These are phyloP conservation scores for Rhizopus stolonifer DNA, from an alignment of 371 early-diverging fungal species.

Conservation along the genomic window DNA sequence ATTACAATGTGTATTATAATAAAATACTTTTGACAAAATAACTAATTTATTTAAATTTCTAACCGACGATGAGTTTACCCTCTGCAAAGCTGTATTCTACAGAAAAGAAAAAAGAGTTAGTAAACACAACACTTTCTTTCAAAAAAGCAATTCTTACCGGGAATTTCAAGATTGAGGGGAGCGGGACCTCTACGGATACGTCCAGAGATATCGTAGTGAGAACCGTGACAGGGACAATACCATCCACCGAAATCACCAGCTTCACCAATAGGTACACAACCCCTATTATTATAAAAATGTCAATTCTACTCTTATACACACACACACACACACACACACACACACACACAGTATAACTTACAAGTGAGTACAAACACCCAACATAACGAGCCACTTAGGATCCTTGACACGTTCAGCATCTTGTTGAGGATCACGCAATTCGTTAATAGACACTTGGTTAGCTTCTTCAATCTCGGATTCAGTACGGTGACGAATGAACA, in stretches of 20 bases:
- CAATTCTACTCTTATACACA: background rate
- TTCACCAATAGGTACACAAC: slow-evolving; percentile 97
- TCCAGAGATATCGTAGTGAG: slow-evolving; percentile 91
- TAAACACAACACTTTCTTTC: background rate
- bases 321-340: background rate
- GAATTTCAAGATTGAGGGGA: slow-evolving; percentile 95
- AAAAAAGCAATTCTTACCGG: slow-evolving; percentile 39
- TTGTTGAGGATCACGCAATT: slow-evolving; percentile 89
- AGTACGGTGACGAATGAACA: slow-evolving; percentile 96
- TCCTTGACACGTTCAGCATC: slow-evolving; percentile 90
- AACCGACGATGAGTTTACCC: slow-evolving; percentile 46
- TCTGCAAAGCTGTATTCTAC: slow-evolving; percentile 44
- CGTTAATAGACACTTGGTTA: slow-evolving; percentile 71
- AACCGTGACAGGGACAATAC: slow-evolving; percentile 99
- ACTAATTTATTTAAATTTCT: slow-evolving; percentile 17
- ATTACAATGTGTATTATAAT: too few species aligned
- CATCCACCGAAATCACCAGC: slow-evolving; percentile 96
- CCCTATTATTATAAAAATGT: slow-evolving; percentile 89
- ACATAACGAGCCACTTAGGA: slow-evolving; percentile 96
- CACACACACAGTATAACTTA: slow-evolving; percentile 25
- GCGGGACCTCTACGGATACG: slow-evolving; percentile 98
- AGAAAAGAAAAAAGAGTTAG: background rate
- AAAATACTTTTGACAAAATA: too few species aligned
- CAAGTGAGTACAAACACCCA: slow-evolving; percentile 98
- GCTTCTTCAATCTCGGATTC: slow-evolving; percentile 95